Evolutionary conservation across 495 filamentous ascomycete genomes (phyloP).

Genomic region (Talaromyces ruber): DNA sequence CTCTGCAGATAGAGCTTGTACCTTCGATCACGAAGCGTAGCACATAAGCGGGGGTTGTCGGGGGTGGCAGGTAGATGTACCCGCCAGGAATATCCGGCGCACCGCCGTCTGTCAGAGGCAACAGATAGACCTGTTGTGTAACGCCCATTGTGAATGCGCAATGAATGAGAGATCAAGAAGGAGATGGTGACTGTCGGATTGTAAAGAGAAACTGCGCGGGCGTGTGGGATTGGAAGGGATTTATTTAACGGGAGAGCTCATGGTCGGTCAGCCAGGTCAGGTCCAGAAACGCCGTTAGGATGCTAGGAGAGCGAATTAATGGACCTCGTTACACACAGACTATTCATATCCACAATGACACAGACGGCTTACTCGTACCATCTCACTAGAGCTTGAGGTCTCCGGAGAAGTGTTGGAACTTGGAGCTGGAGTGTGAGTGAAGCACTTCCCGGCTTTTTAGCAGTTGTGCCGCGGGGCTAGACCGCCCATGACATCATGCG

Average conservation of each 20-base stretch:
- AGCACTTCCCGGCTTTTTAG: neutral
- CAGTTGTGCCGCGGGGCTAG: neutral
- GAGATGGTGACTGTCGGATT: neutral
- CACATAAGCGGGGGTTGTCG: constrained; percentile 57
- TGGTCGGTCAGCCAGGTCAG: neutral
- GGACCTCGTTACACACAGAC: neutral
- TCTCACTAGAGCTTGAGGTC: no score
- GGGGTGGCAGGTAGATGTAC: constrained; percentile 86
- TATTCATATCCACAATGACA: neutral
- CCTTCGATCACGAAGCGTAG: constrained; percentile 93
- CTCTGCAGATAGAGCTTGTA: constrained; percentile 86
- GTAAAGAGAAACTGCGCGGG: neutral
- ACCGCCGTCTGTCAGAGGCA: constrained; percentile 86
- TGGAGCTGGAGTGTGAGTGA: no score
- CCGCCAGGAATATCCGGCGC: constrained; percentile 81
- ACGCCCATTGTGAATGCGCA: constrained; percentile 17
- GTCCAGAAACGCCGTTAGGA: neutral
- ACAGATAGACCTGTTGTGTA: constrained; percentile 59
- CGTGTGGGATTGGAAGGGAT: neutral
- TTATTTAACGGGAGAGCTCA: neutral
- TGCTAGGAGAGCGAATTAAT: neutral
- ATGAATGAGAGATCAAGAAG: neutral
- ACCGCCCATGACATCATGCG: neutral
- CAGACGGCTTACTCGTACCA: neutral
- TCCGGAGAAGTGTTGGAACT: no score